Evolutionary conservation across 2,329 filamentous ascomycete genomes (phyloP), one percentile per base, ranked within the genome.

Genomic region (Talaromyces marneffei): DNA sequence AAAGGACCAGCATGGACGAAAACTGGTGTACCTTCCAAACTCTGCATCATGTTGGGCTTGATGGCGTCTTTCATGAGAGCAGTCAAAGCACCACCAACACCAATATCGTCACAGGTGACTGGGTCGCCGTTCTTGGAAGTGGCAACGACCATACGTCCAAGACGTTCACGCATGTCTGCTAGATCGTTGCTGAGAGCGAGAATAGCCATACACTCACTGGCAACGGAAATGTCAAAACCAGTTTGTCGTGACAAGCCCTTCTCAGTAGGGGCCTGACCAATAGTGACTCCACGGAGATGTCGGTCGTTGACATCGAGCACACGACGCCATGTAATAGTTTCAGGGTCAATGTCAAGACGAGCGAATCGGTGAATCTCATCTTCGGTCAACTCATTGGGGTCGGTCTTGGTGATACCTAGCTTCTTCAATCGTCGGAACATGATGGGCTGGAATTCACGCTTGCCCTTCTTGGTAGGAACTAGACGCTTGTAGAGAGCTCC

Each of bases 21-120:
- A 2, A 97, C 94, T 0, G 94, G 94, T 7, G 94, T 99, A 29
- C 94, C 94, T 75, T 99, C 94, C 58, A 99, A 82, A 31, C 91
- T 96, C 78, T 99, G 94, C 94, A 99, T 97, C 66, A 99, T 81
- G 79, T 97, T 99, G 63, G 94, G 94, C 83, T 99, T 99, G 79
- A 97, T 96, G 61, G 94, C 92, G 77, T 99, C 94, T 79, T 89
- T 94, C 90, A 99, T 97, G 70, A 99, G 82, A 31, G 92, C 93
- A 46, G 94, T 92, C 66, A 99, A 81, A 56, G 94, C 94, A 69
- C 94, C 94, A 59, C 92, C 92, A 20, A 88, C 91, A 67, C 94
- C 94, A 70, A 99, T 86, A 72, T 99, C 94, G 72, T 99, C 94
- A 71, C 92, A 96, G 62, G 94, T 97, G 53, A 99, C 89, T 1